Evolutionary conservation across 2,329 filamentous ascomycete species (phyloP), one percentile per base, ranked within the genome.

Genomic region (Neonectria ditissima): DNA sequence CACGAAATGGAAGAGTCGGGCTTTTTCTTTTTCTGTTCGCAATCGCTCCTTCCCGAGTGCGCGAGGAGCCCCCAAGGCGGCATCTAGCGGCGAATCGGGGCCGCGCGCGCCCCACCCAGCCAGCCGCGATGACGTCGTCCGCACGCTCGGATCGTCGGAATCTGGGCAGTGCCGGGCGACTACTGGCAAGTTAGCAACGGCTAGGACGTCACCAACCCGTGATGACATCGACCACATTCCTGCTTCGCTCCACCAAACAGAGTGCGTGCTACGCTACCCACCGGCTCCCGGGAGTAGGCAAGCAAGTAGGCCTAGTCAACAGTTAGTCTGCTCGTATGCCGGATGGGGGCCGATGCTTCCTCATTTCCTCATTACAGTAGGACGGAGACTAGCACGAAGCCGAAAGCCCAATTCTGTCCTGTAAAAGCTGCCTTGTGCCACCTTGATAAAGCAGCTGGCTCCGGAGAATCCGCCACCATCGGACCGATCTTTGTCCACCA

Each of bases 401-500:
- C 24, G 24, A 26, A 26, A 30, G 6, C 6, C 6, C 9, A 30
- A 30, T 10, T 30, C 6, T 10, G 8, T 20, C 4, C 39, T 43
- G 39, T 22, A 20, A 24, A 28, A 47, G 44, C 24, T 47, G 44
- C 45, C 45, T 50, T 18, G 59, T 61, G 34, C 45, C 30, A 62
- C 59, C 55, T 51, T 50, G 22, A 50, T 48, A 53, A 56, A 28
- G 28, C 28, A 20, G 55, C 55, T 51, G 45, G 50, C 43, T 59
- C 60, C 60, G 54, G 50, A 43, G 48, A 58, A 63, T 59, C 60
- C 55, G 60, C 60, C 60, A 59, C 60, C 43, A 26, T 48, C 28
- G 20, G 45, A 39, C 45, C 37, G 26, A 45, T 37, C 47, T 32
- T 47, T 47, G 13, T 18, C 41, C 26, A 8, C 30, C 20, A 34